phyloP scores from a whole-genome alignment of 495 filamentous ascomycete genomes.

The Trichodelitschia bisporula region DNA sequence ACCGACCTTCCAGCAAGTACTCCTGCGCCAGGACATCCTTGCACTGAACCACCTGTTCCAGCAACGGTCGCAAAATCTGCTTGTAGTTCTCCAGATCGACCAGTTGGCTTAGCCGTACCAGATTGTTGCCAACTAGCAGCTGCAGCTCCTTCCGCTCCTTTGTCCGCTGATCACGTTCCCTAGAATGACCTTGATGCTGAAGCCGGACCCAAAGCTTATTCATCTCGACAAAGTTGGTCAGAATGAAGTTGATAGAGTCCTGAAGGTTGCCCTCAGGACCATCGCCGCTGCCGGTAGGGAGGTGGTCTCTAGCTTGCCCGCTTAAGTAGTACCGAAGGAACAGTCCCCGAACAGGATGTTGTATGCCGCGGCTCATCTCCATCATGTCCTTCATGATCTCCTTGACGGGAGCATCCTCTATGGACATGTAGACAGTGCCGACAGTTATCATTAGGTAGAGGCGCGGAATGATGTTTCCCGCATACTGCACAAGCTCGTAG shows the following conservation, averaged over 20 bases:
- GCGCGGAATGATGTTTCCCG: slow-evolving; percentile 89
- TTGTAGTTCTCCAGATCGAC: slow-evolving; percentile 89
- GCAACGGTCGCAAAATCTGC: slow-evolving; percentile 62
- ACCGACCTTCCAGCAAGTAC: slow-evolving; percentile 67
- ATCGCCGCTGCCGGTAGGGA: slow-evolving; percentile 60
- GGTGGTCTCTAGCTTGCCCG: slow-evolving; percentile 72
- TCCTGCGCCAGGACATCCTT: slow-evolving; percentile 92
- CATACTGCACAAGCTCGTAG: slow-evolving; percentile 97
- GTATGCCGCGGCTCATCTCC: slow-evolving; percentile 97
- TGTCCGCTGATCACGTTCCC: slow-evolving; percentile 76
- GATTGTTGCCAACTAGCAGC: slow-evolving; percentile 82
- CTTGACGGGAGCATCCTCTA: slow-evolving; percentile 94
- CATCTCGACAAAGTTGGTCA: slow-evolving; percentile 99
- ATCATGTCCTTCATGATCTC: slow-evolving; percentile 99
- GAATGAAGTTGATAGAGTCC: slow-evolving; percentile 87
- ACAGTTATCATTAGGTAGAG: slow-evolving; percentile 98
- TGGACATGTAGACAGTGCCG: slow-evolving; percentile 95
- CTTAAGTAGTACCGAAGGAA: slow-evolving; percentile 91
- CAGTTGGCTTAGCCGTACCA: slow-evolving; percentile 83
- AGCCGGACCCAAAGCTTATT: slow-evolving; percentile 97
- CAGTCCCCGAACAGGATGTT: slow-evolving; percentile 83
- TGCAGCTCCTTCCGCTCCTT: slow-evolving; percentile 90
- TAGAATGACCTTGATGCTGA: slow-evolving; percentile 91
- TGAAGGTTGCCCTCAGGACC: slow-evolving; percentile 93
- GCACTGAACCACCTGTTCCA: slow-evolving; percentile 96